Evolutionary conservation across 306 rosid genomes (phyloP).

Genomic region (Quillaja saponaria): DNA sequence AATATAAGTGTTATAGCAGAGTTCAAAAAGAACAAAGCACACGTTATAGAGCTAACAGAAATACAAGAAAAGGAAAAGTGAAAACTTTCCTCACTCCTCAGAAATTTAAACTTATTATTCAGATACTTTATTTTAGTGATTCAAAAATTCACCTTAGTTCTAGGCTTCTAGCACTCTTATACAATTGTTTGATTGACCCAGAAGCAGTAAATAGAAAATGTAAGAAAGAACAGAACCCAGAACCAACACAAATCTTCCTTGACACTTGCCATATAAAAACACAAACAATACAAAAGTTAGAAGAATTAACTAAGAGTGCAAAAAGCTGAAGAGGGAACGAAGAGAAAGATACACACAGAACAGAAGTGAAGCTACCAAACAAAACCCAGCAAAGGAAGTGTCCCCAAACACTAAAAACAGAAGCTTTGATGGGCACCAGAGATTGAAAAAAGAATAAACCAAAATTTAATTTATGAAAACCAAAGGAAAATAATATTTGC

Average conservation of each 20-base stretch:
- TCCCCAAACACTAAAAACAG: background rate
- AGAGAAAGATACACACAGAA: conserved; percentile 17
- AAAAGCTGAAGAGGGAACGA: background rate
- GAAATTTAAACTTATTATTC: background rate
- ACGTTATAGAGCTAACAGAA: background rate
- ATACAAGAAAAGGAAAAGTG: conserved; percentile 2
- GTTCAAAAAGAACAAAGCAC: conserved; percentile 14
- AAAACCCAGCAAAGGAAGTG: conserved; percentile 10
- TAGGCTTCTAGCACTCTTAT: too few species aligned
- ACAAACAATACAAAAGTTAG: background rate
- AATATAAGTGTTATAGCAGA: conserved; percentile 2
- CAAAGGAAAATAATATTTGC: background rate
- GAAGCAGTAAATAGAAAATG: background rate
- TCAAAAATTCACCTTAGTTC: too few species aligned
- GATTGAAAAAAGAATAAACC: background rate
- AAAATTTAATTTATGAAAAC: background rate
- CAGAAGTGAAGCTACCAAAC: conserved; percentile 15
- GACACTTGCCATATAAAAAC: conserved; percentile 15
- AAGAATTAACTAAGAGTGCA: background rate
- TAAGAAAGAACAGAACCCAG: background rate
- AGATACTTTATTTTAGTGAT: background rate
- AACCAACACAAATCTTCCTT: conserved; percentile 20
- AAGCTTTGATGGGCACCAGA: conserved; percentile 11
- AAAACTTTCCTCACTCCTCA: background rate
- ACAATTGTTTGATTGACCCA: background rate